Evolutionary conservation across 2,329 filamentous ascomycete genomes (phyloP).

Genomic region (Fusarium coffeatum): DNA sequence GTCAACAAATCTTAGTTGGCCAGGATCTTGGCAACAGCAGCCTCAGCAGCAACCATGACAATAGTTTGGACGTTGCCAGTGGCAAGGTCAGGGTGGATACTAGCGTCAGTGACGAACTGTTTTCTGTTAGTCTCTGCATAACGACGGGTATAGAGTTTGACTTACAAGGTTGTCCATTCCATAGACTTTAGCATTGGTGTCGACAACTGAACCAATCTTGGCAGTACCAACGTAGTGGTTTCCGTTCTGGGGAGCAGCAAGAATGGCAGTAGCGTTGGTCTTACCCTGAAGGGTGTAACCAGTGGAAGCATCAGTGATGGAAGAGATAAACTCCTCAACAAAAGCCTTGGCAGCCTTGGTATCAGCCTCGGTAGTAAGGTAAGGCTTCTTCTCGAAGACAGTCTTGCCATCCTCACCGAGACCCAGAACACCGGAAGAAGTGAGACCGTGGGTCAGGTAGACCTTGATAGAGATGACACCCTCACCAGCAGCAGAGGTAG

Average conservation of each 20-base stretch:
- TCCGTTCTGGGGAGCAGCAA: constrained; percentile 50
- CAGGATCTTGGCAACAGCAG: constrained; percentile 58
- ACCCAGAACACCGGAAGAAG: constrained; percentile 69
- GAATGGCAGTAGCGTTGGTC: constrained; percentile 46
- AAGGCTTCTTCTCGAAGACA: constrained; percentile 68
- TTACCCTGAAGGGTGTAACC: constrained; percentile 22
- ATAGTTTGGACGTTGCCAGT: constrained; percentile 74
- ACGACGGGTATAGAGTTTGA: accelerated
- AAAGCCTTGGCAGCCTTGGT: constrained; percentile 72
- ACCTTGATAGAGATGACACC: constrained; percentile 63
- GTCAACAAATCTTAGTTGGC: neutral
- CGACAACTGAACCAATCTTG: constrained; percentile 73
- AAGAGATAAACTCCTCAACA: constrained; percentile 68
- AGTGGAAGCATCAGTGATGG: constrained; percentile 55
- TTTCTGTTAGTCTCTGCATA: neutral
- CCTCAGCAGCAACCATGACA: constrained; percentile 72
- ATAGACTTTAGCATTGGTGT: constrained; percentile 70
- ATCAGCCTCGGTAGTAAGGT: constrained; percentile 69
- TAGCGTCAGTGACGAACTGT: constrained; percentile 71
- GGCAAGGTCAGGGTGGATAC: constrained; percentile 74
- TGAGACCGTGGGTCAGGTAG: constrained; percentile 72
- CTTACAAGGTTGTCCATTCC: constrained; percentile 70
- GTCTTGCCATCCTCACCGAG: constrained; percentile 69
- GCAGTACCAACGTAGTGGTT: constrained; percentile 67
- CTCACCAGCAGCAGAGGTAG: constrained; percentile 71